Evolutionary conservation across 177 flowering plant species (phyloP).

Genomic region (Telopea speciosissima): DNA sequence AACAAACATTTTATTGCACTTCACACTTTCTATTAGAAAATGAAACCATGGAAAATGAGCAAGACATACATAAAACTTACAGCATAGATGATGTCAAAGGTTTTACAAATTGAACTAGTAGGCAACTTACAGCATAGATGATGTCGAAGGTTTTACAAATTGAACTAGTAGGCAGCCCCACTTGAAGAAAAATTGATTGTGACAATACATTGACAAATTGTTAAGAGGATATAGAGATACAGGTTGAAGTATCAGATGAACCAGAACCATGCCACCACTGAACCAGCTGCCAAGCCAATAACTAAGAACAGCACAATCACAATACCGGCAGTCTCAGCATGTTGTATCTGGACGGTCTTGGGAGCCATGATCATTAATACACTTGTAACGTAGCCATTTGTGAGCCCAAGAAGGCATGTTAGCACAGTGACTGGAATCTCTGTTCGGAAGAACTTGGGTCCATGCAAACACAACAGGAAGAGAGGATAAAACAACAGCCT

Average conservation of each 20-base stretch:
- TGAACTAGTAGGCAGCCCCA: not conserved
- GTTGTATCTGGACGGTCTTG: slow-evolving; percentile 63
- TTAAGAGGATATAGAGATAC: not conserved
- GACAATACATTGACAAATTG: not conserved
- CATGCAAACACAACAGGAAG: slow-evolving; percentile 78
- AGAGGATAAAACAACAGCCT: slow-evolving; percentile 81
- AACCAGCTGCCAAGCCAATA: slow-evolving; percentile 73
- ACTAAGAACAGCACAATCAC: slow-evolving; percentile 74
- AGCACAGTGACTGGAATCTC: slow-evolving; percentile 80
- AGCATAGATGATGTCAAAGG: not conserved
- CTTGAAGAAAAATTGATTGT: not conserved
- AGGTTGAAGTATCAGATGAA: slow-evolving; percentile 41
- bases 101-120: not conserved
- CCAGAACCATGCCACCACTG: slow-evolving; percentile 90
- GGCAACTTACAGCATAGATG: not conserved
- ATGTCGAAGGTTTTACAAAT: not conserved
- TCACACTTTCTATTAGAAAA: no score
- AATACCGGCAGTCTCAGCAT: slow-evolving; percentile 79
- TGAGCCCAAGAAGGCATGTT: slow-evolving; percentile 82
- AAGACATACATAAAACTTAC: no score
- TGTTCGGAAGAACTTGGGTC: slow-evolving; percentile 72
- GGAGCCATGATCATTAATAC: slow-evolving; percentile 86
- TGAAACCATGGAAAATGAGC: no score
- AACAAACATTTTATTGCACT: no score
- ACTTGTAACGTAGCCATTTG: slow-evolving; percentile 83